Evolutionary conservation across 2,329 filamentous ascomycete species (phyloP).

Genomic region (Alternaria triticina): DNA sequence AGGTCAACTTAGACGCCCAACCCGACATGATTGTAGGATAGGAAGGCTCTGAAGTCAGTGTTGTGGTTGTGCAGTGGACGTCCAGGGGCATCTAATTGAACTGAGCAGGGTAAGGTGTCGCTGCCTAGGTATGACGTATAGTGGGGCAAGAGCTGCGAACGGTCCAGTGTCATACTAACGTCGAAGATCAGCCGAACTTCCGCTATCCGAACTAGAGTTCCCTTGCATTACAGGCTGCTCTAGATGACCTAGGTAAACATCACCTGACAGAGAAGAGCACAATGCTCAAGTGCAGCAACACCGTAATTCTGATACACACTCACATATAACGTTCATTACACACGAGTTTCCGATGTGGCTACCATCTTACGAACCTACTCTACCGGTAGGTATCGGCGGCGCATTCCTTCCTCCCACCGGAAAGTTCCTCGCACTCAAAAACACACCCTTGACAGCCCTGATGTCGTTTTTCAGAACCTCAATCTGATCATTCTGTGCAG

Average conservation of each 20-base stretch:
- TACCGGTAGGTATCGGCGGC: conserved; percentile 27
- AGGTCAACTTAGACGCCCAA: conserved; percentile 43
- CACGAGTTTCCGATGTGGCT: not conserved
- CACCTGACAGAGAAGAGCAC: not conserved
- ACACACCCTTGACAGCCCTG: conserved; percentile 76
- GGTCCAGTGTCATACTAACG: not conserved
- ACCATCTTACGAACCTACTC: conserved; percentile 20
- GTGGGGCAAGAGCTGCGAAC: conserved; percentile 14
- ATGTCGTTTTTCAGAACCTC: conserved; percentile 77
- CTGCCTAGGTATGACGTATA: conserved; percentile 25
- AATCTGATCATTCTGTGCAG: conserved; percentile 71
- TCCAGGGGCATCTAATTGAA: not conserved
- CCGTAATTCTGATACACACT: not conserved
- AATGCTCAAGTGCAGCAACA: not conserved
- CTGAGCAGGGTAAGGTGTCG: conserved; percentile 1
- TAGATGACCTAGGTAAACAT: not conserved
- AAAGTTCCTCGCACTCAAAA: conserved; percentile 77
- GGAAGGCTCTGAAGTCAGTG: not conserved
- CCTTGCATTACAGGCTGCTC: not conserved
- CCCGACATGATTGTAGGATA: conserved; percentile 26
- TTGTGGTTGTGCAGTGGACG: not conserved
- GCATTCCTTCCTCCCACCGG: conserved; percentile 46
- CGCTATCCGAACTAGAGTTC: not conserved
- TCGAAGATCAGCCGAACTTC: not conserved
- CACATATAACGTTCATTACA: not conserved